A percentile compares a stretch with the other conserved stretches of the same genome.
These are phyloP conservation scores for Pleurotus tuber-regium DNA, from an alignment of 768 basidiomycete genomes.

Conservation along the genomic window DNA sequence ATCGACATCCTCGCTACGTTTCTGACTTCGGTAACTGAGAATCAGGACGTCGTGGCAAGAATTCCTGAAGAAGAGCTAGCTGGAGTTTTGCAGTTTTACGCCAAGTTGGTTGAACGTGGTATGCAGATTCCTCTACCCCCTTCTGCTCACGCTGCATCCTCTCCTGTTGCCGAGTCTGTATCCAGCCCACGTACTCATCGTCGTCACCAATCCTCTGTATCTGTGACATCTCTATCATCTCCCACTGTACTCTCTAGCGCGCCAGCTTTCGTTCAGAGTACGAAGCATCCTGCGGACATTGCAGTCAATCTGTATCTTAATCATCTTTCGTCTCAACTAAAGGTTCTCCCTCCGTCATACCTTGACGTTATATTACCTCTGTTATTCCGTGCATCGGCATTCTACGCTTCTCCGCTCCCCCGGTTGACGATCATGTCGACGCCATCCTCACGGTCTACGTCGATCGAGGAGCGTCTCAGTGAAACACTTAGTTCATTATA, in stretches of 20 bases:
- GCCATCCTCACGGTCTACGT: constrained; percentile 27
- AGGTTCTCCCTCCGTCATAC: constrained; percentile 52
- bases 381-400: constrained; percentile 69
- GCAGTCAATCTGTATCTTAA: constrained; percentile 61
- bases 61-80: constrained; percentile 57
- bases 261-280: constrained; percentile 4
- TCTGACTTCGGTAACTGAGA: constrained; percentile 48
- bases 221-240: constrained; percentile 40
- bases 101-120: constrained; percentile 51
- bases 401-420: constrained; percentile 64
- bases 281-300: constrained; percentile 58
- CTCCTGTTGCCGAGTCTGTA: constrained; percentile 29
- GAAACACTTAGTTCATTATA: constrained; percentile 57
- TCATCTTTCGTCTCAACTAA: constrained; percentile 60
- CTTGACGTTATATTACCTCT: constrained; percentile 61
- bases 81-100: constrained; percentile 61
- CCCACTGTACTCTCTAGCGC: constrained; percentile 19
- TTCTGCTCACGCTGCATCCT: constrained; percentile 25
- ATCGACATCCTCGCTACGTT: constrained; percentile 60
- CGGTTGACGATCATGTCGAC: constrained; percentile 55
- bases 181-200: constrained; percentile 42
- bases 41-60: constrained; percentile 53
- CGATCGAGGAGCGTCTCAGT: constrained; percentile 54
- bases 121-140: constrained; percentile 32
- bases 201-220: constrained; percentile 61